Base-by-base conservation (phyloP, 2,329 filamentous ascomycete genomes). In the Coniella lustricola region DNA sequence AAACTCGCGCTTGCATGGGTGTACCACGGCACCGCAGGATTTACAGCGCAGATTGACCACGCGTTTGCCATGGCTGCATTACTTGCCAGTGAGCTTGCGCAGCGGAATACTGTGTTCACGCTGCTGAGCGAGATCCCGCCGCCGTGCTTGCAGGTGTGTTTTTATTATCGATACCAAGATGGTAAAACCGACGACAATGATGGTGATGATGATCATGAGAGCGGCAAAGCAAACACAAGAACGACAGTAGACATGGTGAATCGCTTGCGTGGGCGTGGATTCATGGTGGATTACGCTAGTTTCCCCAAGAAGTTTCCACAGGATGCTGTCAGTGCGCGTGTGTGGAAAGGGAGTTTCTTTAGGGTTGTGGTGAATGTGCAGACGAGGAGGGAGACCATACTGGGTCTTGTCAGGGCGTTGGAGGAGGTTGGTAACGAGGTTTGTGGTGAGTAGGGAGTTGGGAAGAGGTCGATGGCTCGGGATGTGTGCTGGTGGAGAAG, bases 131-230 rank as follows among this genome's bases (percentile, higher is more conserved):
- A 79, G 48, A 84, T 86, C 58, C 87, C 89, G 21, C 84, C 90
- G 40, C 87, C 88, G 0, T 97, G 91, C 67, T 70, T 95, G 62
- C 93, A 97, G 68, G 86, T 97, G 18, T 96, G 91, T 71, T 97
- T 97, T 65, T 95, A 95, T 64, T 90, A 87, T 60, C 71, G 71
- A 1, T 79, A 82, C 2, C 58, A 65, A 49, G 10, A 10, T 10
- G 25, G 10, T 10, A 29, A 29, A 10, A 29, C 5, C 5, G 25
- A 29, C 25, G 54, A 85, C 37, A 57, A 65, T 0, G 64, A 29
- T 14, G n/a, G 64, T 0, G 64, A 70, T 14, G n/a, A n/a, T n/a
- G n/a, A n/a, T n/a, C n/a, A n/a, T n/a, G n/a, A n/a, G n/a, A n/a
- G n/a, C n/a, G 55, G 62, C 5, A 64, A 64, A 33, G 65, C 63